phyloP scores from a whole-genome alignment of 2,329 filamentous ascomycete species.

The Amesomyces nigricolor region DNA sequence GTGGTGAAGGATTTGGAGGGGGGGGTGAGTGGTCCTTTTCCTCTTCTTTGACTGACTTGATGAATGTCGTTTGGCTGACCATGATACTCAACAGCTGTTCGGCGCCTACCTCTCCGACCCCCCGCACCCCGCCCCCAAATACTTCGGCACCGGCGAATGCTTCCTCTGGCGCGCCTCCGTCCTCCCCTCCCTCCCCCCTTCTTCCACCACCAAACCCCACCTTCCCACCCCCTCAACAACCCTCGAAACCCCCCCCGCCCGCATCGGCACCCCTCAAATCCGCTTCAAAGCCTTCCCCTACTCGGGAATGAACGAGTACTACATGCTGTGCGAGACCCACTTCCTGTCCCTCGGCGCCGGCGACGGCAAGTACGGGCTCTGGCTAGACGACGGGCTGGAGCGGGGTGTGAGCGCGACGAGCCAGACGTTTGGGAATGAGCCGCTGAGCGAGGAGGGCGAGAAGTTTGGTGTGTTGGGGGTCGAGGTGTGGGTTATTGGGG shows the following conservation, averaged over 20 bases:
- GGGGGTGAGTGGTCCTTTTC: constrained; percentile 49
- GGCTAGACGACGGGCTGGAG: constrained; percentile 83
- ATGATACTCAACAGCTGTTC: constrained; percentile 55
- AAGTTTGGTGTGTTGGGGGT: constrained; percentile 90
- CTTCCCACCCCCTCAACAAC: constrained; percentile 7
- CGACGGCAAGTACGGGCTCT: constrained; percentile 87
- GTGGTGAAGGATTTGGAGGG: constrained; percentile 74
- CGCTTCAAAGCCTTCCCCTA: constrained; percentile 98
- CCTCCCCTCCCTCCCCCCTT: constrained; percentile 64
- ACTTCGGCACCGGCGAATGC: constrained; percentile 95
- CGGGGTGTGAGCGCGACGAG: constrained; percentile 77
- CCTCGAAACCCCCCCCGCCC: constrained; percentile 3
- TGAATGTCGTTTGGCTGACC: not conserved
- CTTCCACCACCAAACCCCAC: constrained; percentile 22
- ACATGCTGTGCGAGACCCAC: constrained; percentile 82
- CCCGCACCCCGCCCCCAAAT: constrained; percentile 73
- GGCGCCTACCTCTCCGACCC: constrained; percentile 91
- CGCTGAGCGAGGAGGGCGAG: constrained; percentile 82
- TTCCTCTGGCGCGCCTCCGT: constrained; percentile 79
- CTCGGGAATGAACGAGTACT: constrained; percentile 92
- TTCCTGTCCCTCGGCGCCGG: constrained; percentile 83
- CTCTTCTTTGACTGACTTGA: constrained; percentile 2
- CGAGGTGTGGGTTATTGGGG: constrained; percentile 87
- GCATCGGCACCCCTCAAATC: constrained; percentile 53
- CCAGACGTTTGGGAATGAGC: constrained; percentile 92